These are phyloP conservation scores for Cladorrhinum sp. DNA, from an alignment of 2,329 filamentous ascomycete genomes.

Conservation along the genomic window DNA sequence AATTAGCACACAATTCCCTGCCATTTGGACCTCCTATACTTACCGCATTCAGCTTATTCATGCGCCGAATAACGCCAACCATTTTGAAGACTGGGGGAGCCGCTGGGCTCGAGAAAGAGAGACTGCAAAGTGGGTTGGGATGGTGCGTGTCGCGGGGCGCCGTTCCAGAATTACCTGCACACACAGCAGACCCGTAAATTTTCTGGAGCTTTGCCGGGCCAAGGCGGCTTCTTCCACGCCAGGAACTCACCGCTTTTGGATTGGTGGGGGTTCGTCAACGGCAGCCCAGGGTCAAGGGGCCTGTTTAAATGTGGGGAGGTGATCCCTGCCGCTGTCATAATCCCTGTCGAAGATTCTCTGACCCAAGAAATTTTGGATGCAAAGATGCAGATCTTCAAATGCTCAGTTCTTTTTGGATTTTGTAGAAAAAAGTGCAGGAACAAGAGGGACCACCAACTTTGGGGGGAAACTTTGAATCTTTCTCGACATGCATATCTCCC, in stretches of 20 bases:
- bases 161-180: not conserved
- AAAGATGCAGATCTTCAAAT: not conserved
- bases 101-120: conserved; percentile 3
- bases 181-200: conserved; percentile 23
- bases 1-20: conserved; percentile 9
- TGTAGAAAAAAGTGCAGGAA: not conserved
- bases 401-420: not conserved
- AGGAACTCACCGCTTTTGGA: conserved; percentile 22
- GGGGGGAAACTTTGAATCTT: not conserved
- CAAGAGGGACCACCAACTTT: not conserved
- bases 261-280: not conserved
- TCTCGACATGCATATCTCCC: conserved; percentile 19
- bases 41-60: conserved; percentile 72
- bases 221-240: not conserved
- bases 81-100: conserved; percentile 29
- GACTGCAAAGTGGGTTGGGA: conserved; percentile 3
- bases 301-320: not conserved
- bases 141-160: conserved; percentile 8
- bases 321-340: conserved; percentile 15
- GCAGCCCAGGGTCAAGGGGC: conserved; percentile 13
- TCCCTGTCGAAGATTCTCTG: conserved; percentile 10
- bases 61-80: conserved; percentile 58
- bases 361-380: conserved; percentile 9
- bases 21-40: conserved; percentile 30
- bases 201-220: conserved; percentile 18